A percentile compares a stretch with the other conserved stretches of the same genome.
Evolutionary conservation across 129 eudicot genomes (phyloP).

Genomic region (Lonicera japonica): DNA sequence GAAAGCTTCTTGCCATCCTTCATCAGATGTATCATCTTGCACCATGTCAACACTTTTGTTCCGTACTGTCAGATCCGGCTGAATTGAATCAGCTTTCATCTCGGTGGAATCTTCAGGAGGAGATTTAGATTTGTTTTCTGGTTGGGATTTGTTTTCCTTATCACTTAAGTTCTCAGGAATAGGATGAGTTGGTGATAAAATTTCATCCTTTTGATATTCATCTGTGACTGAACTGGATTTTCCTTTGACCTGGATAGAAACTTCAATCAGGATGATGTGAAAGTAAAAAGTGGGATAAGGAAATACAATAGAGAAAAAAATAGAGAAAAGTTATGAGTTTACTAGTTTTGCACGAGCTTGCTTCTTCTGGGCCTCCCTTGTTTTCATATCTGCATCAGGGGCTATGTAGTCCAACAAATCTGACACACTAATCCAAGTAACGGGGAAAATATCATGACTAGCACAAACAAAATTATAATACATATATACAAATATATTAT

Average conservation of each 20-base stretch:
- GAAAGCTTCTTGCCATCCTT: conserved; percentile 98
- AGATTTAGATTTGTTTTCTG: conserved; percentile 35
- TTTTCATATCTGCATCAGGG: conserved; percentile 86
- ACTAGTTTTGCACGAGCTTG: conserved; percentile 94
- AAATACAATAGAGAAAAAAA: conserved; percentile 2
- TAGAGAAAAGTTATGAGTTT: conserved; percentile 7
- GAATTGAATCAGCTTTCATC: conserved; percentile 23
- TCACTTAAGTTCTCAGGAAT: conserved; percentile 36
- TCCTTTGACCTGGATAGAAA: conserved; percentile 45
- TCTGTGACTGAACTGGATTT: conserved; percentile 42
- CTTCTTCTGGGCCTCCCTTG: conserved; percentile 91
- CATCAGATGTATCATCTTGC: conserved; percentile 58
- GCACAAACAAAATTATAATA: too few species aligned
- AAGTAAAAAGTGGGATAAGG: conserved; percentile 2
- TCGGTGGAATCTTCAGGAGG: conserved; percentile 20
- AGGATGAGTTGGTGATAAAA: conserved; percentile 26
- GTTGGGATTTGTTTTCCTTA: conserved; percentile 51
- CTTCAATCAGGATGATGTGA: background rate
- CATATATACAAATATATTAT: too few species aligned
- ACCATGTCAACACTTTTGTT: conserved; percentile 26
- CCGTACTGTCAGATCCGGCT: conserved; percentile 21
- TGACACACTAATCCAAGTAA: conserved; percentile 59
- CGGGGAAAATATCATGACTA: too few species aligned
- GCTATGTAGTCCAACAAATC: conserved; percentile 90
- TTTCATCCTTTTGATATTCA: conserved; percentile 42